phyloP scores from a whole-genome alignment of 1,284 basidiomycete genomes.

The Tilletia horrida region DNA sequence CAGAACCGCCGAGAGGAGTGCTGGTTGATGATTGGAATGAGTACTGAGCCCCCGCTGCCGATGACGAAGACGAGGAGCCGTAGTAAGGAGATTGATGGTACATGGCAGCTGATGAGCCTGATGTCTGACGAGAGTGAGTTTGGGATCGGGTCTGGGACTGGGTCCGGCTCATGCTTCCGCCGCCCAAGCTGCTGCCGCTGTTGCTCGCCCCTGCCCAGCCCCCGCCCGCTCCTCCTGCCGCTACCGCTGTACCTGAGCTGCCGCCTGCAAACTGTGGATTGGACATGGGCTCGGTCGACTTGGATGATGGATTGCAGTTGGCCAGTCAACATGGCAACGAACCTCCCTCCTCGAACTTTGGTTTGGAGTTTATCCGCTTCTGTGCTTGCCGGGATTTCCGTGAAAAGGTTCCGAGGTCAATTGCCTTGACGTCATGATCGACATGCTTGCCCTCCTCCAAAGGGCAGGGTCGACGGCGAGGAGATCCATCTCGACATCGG shows the following conservation, averaged over 20 bases:
- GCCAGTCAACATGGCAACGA: no score
- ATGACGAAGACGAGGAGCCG: neutral
- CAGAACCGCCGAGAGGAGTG: conserved; percentile 9
- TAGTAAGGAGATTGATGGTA: neutral
- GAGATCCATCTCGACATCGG: neutral
- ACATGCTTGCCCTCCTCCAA: neutral
- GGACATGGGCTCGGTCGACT: no score
- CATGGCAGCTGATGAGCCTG: neutral
- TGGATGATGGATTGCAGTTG: no score
- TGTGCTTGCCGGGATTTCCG: no score
- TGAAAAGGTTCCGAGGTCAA: no score
- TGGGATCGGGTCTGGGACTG: neutral
- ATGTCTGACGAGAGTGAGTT: conserved; percentile 8
- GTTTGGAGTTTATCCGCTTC: no score
- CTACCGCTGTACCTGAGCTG: no score
- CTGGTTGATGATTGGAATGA: neutral
- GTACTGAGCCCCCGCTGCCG: neutral
- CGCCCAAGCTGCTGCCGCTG: neutral
- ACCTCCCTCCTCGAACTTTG: no score
- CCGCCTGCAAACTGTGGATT: neutral
- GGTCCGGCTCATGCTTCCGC: conserved; percentile 1
- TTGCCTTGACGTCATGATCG: no score
- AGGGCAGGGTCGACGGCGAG: neutral
- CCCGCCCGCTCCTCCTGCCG: neutral
- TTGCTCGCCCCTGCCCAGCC: neutral